Percentiles rank a stretch among this genome's conserved stretches.
Conservation (phyloP, 176 grass and related monocot species). For the Poa pratensis region DNA sequence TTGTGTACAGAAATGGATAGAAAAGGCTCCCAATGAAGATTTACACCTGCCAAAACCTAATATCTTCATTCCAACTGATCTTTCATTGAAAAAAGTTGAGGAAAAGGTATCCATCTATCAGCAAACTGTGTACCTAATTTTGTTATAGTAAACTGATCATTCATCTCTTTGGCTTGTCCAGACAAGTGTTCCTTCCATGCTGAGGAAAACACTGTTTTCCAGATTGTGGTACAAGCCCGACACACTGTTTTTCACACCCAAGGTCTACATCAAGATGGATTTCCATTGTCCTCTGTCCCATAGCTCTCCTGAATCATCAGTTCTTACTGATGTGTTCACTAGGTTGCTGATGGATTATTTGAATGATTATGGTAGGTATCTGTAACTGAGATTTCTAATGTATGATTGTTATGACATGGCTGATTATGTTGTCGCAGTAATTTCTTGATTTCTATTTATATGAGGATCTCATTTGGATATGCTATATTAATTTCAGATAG, state of each 20-base stretch:
- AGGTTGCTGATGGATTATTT: conserved; percentile 96
- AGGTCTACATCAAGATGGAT: conserved; percentile 79
- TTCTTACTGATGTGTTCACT: conserved; percentile 83
- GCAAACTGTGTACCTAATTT: conserved; percentile 10
- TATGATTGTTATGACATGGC: conserved; percentile 1
- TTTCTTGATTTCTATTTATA: conserved; percentile 29
- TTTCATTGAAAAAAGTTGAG: conserved; percentile 69
- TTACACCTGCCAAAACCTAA: conserved; percentile 88
- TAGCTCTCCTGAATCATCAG: conserved; percentile 76
- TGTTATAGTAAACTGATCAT: conserved; percentile 35
- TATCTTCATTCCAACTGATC: conserved; percentile 84
- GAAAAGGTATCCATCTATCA: conserved; percentile 59
- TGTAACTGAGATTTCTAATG: background rate
- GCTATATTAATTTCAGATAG: conserved; percentile 25
- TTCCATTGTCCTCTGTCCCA: conserved; percentile 86
- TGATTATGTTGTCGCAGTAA: conserved; percentile 13
- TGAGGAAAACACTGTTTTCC: conserved; percentile 82
- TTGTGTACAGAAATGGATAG: conserved; percentile 80
- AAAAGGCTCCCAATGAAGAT: conserved; percentile 70
- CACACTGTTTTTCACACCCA: conserved; percentile 83
- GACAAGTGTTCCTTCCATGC: conserved; percentile 65
- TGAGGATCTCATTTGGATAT: background rate
- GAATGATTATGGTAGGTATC: conserved; percentile 85
- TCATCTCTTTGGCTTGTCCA: conserved; percentile 47
- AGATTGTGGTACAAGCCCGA: conserved; percentile 97